Percentiles rank a stretch among this genome's conserved stretches.
phyloP scores from a whole-genome alignment of 768 basidiomycete species.

The Floccularia luteovirens region DNA sequence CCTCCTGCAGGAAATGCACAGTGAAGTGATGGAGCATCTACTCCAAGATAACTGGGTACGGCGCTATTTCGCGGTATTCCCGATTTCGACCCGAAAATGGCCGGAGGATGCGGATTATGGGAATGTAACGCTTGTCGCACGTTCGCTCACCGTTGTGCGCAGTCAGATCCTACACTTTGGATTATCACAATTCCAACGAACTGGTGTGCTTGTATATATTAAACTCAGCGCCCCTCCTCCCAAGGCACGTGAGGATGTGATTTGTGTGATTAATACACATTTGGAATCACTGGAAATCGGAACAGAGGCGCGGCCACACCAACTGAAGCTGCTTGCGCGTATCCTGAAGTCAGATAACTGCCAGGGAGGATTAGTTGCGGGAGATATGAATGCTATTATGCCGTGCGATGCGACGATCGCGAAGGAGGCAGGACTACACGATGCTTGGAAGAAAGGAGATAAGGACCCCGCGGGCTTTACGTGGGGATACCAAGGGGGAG shows the following conservation, averaged over 20 bases:
- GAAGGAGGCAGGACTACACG: conserved; percentile 38
- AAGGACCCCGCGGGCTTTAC: conserved; percentile 43
- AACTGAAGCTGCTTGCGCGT: conserved; percentile 44
- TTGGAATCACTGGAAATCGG: conserved; percentile 56
- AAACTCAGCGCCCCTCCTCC: conserved; percentile 30
- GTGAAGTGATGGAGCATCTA: conserved; percentile 34
- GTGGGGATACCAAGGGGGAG: conserved; percentile 61
- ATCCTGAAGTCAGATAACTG: conserved; percentile 39
- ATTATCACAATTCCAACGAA: conserved; percentile 40
- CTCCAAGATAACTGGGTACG: conserved; percentile 58
- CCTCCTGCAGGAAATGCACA: conserved; percentile 62
- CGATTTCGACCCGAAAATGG: conserved; percentile 50
- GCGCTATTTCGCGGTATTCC: conserved; percentile 49
- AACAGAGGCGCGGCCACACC: conserved; percentile 30
- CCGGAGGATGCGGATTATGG: conserved; percentile 43
- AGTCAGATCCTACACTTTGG: conserved; percentile 47
- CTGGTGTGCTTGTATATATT: conserved; percentile 50
- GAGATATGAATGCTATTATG: conserved; percentile 68
- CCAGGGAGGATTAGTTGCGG: conserved; percentile 54
- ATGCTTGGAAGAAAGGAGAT: conserved; percentile 48
- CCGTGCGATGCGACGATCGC: conserved; percentile 34
- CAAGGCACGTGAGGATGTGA: conserved; percentile 27
- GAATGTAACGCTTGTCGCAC: conserved; percentile 63
- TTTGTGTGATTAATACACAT: conserved; percentile 69
- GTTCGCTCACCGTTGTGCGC: conserved; percentile 39